phyloP scores from a whole-genome alignment of 257 asterid species.

The Ocimum tenuiflorum region DNA sequence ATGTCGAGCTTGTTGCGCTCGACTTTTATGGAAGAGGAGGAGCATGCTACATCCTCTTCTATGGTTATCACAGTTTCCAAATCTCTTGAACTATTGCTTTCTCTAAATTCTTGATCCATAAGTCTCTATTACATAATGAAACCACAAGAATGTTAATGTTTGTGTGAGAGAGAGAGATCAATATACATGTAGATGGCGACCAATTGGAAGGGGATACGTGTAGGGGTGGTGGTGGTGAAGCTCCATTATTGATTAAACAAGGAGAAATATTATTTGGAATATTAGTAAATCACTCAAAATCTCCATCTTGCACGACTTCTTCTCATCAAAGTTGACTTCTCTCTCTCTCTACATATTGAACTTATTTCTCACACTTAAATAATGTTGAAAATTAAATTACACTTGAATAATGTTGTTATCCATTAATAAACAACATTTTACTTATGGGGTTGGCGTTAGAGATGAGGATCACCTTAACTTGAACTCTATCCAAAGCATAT shows the following conservation, averaged over 20 bases:
- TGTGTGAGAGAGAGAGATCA: too few relatives aligned
- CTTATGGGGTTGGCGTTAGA: too few relatives aligned
- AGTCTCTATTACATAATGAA: not conserved
- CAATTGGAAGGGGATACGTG: not conserved
- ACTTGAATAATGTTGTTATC: too few relatives aligned
- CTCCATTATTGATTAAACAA: slow-evolving; percentile 12
- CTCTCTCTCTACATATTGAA: not conserved
- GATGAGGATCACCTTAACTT: too few relatives aligned
- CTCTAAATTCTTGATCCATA: slow-evolving; percentile 22
- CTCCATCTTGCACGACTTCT: not conserved
- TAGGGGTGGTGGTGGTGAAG: slow-evolving; percentile 3
- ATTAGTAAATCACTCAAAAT: not conserved
- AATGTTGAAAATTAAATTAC: too few relatives aligned
- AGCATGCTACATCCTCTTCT: slow-evolving; percentile 19
- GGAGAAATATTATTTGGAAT: slow-evolving; percentile 15
- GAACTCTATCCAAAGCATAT: too few relatives aligned
- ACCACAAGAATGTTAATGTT: not conserved
- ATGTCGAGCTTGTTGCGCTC: not conserved
- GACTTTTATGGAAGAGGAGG: slow-evolving; percentile 29
- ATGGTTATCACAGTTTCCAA: not conserved
- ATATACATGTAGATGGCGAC: not conserved
- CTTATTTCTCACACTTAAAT: too few relatives aligned
- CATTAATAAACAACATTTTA: too few relatives aligned
- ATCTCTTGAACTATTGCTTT: not conserved
- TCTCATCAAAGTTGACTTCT: slow-evolving; percentile 22